Evolutionary conservation across 2,329 filamentous ascomycete species (phyloP).

Genomic region (Pestalotiopsis sp.): DNA sequence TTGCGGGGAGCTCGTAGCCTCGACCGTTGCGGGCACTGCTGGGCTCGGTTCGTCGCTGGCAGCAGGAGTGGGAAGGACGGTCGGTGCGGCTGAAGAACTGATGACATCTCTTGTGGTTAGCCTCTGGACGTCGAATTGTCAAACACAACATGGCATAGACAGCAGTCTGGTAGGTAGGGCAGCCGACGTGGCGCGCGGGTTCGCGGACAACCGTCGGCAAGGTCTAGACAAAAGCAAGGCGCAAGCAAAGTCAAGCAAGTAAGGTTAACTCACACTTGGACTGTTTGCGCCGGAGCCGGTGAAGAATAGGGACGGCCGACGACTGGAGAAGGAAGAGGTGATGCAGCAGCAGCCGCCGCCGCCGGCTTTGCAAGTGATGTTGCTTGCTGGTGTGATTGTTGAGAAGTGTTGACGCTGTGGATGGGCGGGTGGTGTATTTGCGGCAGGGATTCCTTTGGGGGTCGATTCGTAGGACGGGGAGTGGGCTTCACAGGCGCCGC

Average conservation of each 20-base stretch:
- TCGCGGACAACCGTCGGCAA: neutral
- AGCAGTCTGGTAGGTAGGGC: neutral
- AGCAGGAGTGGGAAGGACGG: constrained; percentile 62
- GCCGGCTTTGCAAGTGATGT: constrained; percentile 7
- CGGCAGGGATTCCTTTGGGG: constrained; percentile 6
- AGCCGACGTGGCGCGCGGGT: neutral
- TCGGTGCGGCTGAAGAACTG: constrained; percentile 5
- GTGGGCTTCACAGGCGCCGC: constrained; percentile 31
- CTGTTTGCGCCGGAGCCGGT: neutral
- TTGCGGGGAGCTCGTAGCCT: constrained; percentile 33
- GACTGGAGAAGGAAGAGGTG: neutral
- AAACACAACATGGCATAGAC: neutral
- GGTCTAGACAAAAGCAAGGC: neutral
- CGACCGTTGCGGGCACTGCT: constrained; percentile 33
- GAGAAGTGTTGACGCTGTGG: constrained; percentile 11
- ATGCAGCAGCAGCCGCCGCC: neutral
- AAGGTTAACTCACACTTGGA: constrained; percentile 3
- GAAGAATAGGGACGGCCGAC: neutral
- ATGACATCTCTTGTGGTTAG: neutral
- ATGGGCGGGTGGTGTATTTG: neutral
- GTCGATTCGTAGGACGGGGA: constrained; percentile 26
- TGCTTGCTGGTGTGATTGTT: constrained; percentile 13
- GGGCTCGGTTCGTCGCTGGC: constrained; percentile 64
- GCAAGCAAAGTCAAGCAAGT: neutral
- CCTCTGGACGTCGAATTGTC: neutral